Percentiles rank a stretch among this genome's conserved stretches.
Evolutionary conservation across 495 filamentous ascomycete genomes (phyloP).

Genomic region (Talaromyces thailandensis): DNA sequence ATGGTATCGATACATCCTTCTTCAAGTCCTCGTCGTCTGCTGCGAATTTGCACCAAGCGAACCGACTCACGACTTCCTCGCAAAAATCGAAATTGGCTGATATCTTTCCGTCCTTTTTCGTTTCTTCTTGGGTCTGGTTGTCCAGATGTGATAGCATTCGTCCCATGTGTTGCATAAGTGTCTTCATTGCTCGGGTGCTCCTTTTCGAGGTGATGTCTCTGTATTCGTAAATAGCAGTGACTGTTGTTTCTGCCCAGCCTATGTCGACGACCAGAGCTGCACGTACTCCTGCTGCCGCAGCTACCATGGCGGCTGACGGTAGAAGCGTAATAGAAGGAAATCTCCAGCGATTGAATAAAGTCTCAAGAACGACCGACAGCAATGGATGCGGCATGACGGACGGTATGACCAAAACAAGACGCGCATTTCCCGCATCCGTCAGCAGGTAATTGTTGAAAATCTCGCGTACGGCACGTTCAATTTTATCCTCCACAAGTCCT

Average conservation of each 20-base stretch:
- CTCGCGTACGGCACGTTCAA: constrained; percentile 75
- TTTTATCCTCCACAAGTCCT: constrained; percentile 74
- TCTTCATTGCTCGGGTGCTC: constrained; percentile 64
- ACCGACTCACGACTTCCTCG: constrained; percentile 63
- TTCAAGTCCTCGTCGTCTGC: constrained; percentile 3
- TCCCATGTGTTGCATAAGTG: constrained; percentile 59
- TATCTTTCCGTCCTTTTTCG: constrained; percentile 16
- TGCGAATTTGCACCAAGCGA: constrained; percentile 61
- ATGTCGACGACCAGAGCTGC: constrained; percentile 78
- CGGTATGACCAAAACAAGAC: constrained; percentile 66
- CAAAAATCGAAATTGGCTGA: constrained; percentile 62
- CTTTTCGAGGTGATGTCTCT: constrained; percentile 60
- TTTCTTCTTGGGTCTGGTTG: constrained; percentile 7
- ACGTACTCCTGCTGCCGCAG: constrained; percentile 73
- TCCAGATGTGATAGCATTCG: constrained; percentile 45
- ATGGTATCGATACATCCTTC: constrained; percentile 31
- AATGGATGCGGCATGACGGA: constrained; percentile 70
- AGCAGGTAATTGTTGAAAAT: constrained; percentile 81
- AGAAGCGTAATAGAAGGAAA: constrained; percentile 75
- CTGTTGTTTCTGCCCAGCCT: constrained; percentile 81
- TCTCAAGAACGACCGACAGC: constrained; percentile 63
- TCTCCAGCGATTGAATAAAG: constrained; percentile 71
- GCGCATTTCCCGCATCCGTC: constrained; percentile 62
- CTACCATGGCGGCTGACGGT: constrained; percentile 58
- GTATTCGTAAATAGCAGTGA: constrained; percentile 81